These are phyloP conservation scores for Zymoseptoria pseudotritici DNA, from an alignment of 2,329 filamentous ascomycete species.

Conservation along the genomic window DNA sequence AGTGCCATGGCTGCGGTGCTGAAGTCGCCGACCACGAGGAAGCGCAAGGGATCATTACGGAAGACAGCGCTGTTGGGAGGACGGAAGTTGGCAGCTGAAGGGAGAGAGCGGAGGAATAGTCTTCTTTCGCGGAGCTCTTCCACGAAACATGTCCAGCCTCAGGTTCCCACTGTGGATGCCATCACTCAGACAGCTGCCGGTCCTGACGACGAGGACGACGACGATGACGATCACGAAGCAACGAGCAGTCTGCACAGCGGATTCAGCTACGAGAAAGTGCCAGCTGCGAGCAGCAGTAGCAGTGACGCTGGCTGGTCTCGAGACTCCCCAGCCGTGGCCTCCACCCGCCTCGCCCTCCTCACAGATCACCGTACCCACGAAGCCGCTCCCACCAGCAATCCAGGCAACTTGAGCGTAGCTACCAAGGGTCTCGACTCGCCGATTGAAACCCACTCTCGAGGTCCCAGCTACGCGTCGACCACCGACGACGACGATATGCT, in stretches of 20 bases:
- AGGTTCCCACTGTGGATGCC: conserved; percentile 16
- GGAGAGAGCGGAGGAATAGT: conserved; percentile 44
- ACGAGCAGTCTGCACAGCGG: conserved; percentile 15
- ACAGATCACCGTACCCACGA: conserved; percentile 18
- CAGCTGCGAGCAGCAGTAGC: conserved; percentile 23
- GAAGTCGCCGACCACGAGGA: conserved; percentile 46
- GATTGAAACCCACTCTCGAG: conserved; percentile 33
- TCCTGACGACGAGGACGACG: not conserved
- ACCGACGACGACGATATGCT: conserved; percentile 78
- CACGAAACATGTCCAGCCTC: conserved; percentile 17
- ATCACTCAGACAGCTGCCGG: conserved; percentile 1
- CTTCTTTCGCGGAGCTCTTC: conserved; percentile 30
- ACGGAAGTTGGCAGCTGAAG: conserved; percentile 49
- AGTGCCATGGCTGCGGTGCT: conserved; percentile 18
- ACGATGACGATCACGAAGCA: conserved; percentile 13
- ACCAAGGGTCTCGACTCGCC: conserved; percentile 21
- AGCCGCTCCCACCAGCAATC: conserved; percentile 4
- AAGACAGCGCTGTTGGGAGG: conserved; percentile 80
- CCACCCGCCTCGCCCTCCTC: conserved; percentile 22
- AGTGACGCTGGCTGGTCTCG: conserved; percentile 20
- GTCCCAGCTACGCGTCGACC: conserved; percentile 58
- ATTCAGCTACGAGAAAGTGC: conserved; percentile 34
- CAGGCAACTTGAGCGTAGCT: conserved; percentile 4
- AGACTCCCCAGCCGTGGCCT: conserved; percentile 23
- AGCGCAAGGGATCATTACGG: conserved; percentile 74